These are phyloP conservation scores for Pistacia atlantica DNA, from an alignment of 345 rosid genomes.

Conservation along the genomic window DNA sequence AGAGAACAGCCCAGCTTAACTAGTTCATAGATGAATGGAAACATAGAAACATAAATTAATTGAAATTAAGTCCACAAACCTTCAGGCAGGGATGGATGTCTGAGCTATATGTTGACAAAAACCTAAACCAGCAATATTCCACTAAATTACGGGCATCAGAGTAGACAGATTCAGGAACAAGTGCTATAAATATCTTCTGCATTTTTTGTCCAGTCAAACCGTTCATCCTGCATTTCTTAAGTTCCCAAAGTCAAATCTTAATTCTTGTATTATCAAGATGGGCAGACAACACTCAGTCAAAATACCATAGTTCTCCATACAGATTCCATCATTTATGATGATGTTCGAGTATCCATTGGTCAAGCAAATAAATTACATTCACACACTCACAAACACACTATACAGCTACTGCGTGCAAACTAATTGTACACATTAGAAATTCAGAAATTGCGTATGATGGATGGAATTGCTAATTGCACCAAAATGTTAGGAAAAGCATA, in stretches of 20 bases:
- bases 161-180: conserved; percentile 61
- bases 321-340: background rate
- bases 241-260: conserved; percentile 40
- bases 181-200: conserved; percentile 85
- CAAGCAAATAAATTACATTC: background rate
- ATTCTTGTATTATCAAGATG: conserved; percentile 32
- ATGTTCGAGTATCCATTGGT: background rate
- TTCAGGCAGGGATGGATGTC: conserved; percentile 80
- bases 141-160: conserved; percentile 71
- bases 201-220: conserved; percentile 80
- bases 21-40: background rate
- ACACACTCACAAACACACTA: background rate
- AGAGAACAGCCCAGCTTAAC: background rate
- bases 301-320: background rate
- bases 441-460: background rate
- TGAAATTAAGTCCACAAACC: conserved; percentile 44
- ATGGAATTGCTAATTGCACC: background rate
- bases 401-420: background rate
- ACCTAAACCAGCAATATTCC: conserved; percentile 95
- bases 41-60: background rate
- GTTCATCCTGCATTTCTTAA: conserved; percentile 82
- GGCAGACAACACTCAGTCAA: background rate
- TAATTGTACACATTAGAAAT: background rate
- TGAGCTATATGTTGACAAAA: conserved; percentile 80
- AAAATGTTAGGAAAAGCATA: background rate